Conservation (phyloP, 2,329 filamentous ascomycete genomes). For the Colletotrichum godetiae region DNA sequence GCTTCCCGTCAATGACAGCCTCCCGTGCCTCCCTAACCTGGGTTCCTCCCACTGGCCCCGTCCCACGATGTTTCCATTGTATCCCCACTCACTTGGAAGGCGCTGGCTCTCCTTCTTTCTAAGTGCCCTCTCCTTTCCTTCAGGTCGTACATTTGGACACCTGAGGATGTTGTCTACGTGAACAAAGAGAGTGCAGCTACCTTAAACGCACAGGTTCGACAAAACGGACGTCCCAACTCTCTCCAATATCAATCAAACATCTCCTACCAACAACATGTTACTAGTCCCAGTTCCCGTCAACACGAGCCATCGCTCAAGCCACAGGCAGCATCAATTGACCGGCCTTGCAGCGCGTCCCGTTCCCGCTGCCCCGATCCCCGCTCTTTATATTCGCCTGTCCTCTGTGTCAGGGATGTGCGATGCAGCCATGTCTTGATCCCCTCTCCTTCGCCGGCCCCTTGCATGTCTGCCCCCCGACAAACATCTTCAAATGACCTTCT, state of each 20-base stretch:
- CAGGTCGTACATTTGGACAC: background rate
- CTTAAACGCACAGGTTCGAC: background rate
- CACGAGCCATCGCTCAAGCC: slow-evolving; percentile 12
- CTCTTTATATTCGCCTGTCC: slow-evolving; percentile 10
- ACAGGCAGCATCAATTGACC: slow-evolving; percentile 11
- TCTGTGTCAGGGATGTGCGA: slow-evolving; percentile 22
- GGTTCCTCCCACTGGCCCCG: background rate
- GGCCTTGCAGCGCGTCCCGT: slow-evolving; percentile 26
- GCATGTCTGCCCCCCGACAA: background rate
- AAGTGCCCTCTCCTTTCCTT: background rate
- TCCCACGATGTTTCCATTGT: background rate
- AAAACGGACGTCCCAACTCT: background rate
- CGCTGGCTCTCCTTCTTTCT: background rate
- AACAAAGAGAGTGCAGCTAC: background rate
- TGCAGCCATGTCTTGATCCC: slow-evolving; percentile 10
- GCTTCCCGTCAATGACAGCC: background rate
- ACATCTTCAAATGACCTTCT: background rate
- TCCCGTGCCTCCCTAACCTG: background rate
- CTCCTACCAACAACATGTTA: background rate
- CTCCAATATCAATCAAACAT: background rate
- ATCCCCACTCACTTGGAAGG: background rate
- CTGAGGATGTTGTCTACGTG: too few relatives aligned
- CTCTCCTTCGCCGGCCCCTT: slow-evolving; percentile 5
- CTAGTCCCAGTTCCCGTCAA: background rate
- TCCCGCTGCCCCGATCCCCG: slow-evolving; percentile 15